phyloP scores from a whole-genome alignment of 2,329 filamentous ascomycete species.

The Ophiostoma piceae region DNA sequence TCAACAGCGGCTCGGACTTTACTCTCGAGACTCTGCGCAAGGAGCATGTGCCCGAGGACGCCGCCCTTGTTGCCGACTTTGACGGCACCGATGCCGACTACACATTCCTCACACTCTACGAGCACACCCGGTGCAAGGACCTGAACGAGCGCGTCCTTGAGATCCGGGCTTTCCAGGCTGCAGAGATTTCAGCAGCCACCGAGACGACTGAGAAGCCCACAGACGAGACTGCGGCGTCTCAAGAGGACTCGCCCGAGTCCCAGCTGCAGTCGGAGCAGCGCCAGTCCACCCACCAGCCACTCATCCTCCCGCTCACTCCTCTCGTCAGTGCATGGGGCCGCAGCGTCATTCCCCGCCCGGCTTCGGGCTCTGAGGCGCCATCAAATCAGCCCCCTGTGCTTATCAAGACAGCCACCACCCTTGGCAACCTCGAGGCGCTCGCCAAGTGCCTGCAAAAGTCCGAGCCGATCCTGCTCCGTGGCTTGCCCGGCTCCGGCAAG shows the following conservation, averaged over 20 bases:
- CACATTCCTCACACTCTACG: slow-evolving; percentile 60
- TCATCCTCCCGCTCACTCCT: slow-evolving; percentile 45
- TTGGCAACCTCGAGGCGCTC: slow-evolving; percentile 64
- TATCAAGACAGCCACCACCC: slow-evolving; percentile 67
- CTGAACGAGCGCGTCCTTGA: slow-evolving; percentile 41
- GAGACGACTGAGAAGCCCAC: not conserved
- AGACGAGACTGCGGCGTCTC: not conserved
- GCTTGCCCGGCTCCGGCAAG: slow-evolving; percentile 83
- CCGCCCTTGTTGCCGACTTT: slow-evolving; percentile 62
- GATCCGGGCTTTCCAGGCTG: slow-evolving; percentile 29
- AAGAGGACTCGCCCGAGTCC: slow-evolving; percentile 2
- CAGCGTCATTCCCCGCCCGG: slow-evolving; percentile 61
- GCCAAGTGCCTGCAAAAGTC: slow-evolving; percentile 60
- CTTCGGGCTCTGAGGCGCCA: slow-evolving; percentile 32
- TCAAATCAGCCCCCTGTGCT: slow-evolving; percentile 43
- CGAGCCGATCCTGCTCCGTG: slow-evolving; percentile 74
- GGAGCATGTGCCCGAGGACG: slow-evolving; percentile 57
- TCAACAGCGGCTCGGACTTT: slow-evolving; percentile 73
- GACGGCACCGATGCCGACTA: slow-evolving; percentile 76
- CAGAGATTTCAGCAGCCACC: not conserved
- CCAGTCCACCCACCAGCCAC: not conserved
- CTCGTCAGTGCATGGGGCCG: slow-evolving; percentile 61
- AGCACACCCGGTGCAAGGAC: slow-evolving; percentile 49
- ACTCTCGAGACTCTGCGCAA: slow-evolving; percentile 67
- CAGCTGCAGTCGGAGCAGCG: slow-evolving; percentile 9